A percentile compares a stretch with the other conserved stretches of the same genome.
Evolutionary conservation across 495 filamentous ascomycete species (phyloP).

Genomic region (Penicillium samsonianum): DNA sequence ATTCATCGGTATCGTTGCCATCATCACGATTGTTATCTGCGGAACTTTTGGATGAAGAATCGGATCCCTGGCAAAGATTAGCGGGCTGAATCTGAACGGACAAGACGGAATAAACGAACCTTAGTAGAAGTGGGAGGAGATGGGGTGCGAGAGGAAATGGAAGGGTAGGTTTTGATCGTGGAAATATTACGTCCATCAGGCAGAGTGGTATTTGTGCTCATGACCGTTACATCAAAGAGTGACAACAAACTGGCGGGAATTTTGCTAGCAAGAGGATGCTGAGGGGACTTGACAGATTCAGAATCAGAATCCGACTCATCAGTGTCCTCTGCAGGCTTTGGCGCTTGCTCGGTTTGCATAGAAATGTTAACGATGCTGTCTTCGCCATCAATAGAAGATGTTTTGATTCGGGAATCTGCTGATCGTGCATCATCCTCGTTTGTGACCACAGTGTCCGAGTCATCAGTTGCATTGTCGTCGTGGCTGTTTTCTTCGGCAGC

Average conservation of each 20-base stretch:
- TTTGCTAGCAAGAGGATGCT: constrained; percentile 42
- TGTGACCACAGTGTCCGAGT: constrained; percentile 71
- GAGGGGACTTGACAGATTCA: constrained; percentile 3
- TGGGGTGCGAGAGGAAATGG: constrained; percentile 54
- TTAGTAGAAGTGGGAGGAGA: constrained; percentile 15
- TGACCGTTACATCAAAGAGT: constrained; percentile 70
- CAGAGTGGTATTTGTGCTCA: constrained; percentile 53
- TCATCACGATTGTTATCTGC: constrained; percentile 22
- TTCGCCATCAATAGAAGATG: constrained; percentile 80
- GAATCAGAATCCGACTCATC: constrained; percentile 12
- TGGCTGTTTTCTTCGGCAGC: constrained; percentile 45
- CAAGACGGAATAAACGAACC: constrained; percentile 12
- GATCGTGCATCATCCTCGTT: constrained; percentile 74
- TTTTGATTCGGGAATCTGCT: constrained; percentile 67
- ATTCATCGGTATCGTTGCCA: constrained; percentile 17
- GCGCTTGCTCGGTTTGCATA: constrained; percentile 63
- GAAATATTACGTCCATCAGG: constrained; percentile 64
- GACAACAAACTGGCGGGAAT: constrained; percentile 60
- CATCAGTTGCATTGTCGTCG: constrained; percentile 50
- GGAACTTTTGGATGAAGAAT: constrained; percentile 8
- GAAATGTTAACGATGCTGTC: constrained; percentile 90
- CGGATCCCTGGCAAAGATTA: constrained; percentile 6
- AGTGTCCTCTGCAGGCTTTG: constrained; percentile 29
- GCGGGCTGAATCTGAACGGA: background rate
- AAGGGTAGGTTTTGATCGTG: constrained; percentile 56